phyloP scores from a whole-genome alignment of 2,329 filamentous ascomycete genomes.

The Colletotrichum abscissum region DNA sequence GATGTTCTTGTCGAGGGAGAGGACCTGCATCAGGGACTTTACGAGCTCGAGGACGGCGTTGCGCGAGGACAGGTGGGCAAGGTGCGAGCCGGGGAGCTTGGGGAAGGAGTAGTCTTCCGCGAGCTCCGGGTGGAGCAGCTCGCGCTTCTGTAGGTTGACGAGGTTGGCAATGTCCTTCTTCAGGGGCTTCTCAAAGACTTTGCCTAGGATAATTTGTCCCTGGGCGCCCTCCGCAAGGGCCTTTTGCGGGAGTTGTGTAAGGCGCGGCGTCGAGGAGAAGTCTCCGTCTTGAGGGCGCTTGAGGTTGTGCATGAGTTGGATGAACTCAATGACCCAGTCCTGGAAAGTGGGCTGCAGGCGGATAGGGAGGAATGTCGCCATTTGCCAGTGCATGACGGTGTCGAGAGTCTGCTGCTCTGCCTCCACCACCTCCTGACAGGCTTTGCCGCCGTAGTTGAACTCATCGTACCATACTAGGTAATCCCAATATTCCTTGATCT shows the following conservation, averaged over 20 bases:
- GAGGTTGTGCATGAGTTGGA: conserved; percentile 89
- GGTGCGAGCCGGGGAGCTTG: conserved; percentile 77
- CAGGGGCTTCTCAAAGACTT: conserved; percentile 86
- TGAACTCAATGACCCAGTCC: conserved; percentile 94
- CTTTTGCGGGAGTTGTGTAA: conserved; percentile 70
- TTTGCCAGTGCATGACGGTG: conserved; percentile 98
- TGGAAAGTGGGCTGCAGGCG: conserved; percentile 87
- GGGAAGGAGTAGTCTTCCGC: conserved; percentile 91
- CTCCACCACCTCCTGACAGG: conserved; percentile 84
- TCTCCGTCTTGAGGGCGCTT: conserved; percentile 74
- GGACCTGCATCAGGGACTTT: conserved; percentile 91
- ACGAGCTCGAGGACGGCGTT: conserved; percentile 81
- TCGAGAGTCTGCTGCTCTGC: conserved; percentile 80
- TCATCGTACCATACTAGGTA: conserved; percentile 99
- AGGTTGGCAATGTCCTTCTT: conserved; percentile 88
- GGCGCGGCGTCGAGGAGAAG: conserved; percentile 62
- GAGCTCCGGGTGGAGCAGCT: conserved; percentile 89
- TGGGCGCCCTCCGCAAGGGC: conserved; percentile 69
- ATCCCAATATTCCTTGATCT: conserved; percentile 99
- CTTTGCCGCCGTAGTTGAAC: conserved; percentile 98
- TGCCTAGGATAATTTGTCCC: conserved; percentile 77
- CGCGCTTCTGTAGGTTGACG: conserved; percentile 87
- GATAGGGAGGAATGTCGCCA: conserved; percentile 86
- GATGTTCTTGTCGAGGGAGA: conserved; percentile 91
- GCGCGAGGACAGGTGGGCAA: conserved; percentile 53